These are phyloP conservation scores for Termitomyces eurrhizus DNA, from an alignment of 768 basidiomycete species.

Conservation along the genomic window DNA sequence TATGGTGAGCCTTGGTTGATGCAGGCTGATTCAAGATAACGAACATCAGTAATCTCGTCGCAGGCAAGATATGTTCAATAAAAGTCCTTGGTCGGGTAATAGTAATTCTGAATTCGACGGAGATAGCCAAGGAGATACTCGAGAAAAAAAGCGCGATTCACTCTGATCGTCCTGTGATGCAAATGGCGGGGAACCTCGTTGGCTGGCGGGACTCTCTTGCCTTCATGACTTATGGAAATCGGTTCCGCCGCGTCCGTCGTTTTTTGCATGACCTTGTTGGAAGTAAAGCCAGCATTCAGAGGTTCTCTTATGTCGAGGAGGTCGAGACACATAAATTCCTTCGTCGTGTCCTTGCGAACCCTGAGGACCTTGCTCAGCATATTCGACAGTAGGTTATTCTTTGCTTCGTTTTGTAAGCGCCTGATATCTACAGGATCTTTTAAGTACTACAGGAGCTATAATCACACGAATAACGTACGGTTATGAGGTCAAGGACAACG, in stretches of 20 bases:
- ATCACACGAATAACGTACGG: constrained; percentile 51
- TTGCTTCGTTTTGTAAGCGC: constrained; percentile 1
- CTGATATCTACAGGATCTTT: not conserved
- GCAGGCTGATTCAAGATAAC: no score
- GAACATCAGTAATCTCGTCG: not conserved
- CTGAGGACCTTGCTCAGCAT: constrained; percentile 39
- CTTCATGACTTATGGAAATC: constrained; percentile 46
- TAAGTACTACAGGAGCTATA: constrained; percentile 46
- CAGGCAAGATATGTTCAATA: constrained; percentile 58
- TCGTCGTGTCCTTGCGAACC: constrained; percentile 42
- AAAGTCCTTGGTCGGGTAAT: constrained; percentile 58
- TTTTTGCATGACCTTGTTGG: constrained; percentile 50
- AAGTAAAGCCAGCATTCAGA: constrained; percentile 34
- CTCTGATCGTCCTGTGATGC: constrained; percentile 56
- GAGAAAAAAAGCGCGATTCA: constrained; percentile 56
- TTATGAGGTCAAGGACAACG: constrained; percentile 44
- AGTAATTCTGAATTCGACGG: constrained; percentile 48
- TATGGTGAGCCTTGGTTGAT: not conserved
- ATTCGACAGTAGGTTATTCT: constrained; percentile 38
- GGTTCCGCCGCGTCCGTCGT: constrained; percentile 48
- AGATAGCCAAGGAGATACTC: constrained; percentile 50
- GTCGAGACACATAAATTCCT: constrained; percentile 45
- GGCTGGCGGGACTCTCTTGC: constrained; percentile 55
- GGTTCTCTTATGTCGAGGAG: constrained; percentile 40
- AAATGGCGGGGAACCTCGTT: constrained; percentile 51